phyloP scores from a whole-genome alignment of 31 red algal species.

The Asparagopsis taxiformis region DNA sequence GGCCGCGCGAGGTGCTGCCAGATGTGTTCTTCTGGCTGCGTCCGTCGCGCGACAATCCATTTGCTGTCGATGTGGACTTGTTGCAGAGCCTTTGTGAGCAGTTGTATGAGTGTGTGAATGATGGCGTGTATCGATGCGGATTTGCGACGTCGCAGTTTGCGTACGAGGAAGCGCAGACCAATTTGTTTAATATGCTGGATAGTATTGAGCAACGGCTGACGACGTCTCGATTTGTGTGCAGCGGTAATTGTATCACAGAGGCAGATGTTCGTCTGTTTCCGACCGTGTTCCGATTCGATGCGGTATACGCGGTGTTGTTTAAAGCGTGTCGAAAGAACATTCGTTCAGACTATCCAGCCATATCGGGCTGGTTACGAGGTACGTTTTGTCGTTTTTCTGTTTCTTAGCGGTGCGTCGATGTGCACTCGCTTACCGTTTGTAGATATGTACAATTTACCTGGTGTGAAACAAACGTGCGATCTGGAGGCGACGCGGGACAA shows the following conservation, averaged over 20 bases:
- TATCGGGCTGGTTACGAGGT: slow-evolving; percentile 78
- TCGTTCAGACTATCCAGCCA: slow-evolving; percentile 69
- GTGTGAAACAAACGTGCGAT: slow-evolving; percentile 70
- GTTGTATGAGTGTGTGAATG: slow-evolving; percentile 55
- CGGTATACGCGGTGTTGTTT: slow-evolving; percentile 75
- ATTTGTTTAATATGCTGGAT: slow-evolving; percentile 71
- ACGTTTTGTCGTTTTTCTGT: not conserved
- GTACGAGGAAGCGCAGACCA: slow-evolving; percentile 69
- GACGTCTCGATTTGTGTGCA: slow-evolving; percentile 53
- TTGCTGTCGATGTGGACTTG: slow-evolving; percentile 16
- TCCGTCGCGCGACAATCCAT: not conserved
- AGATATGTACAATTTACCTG: slow-evolving; percentile 76
- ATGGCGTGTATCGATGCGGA: slow-evolving; percentile 95
- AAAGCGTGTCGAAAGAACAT: slow-evolving; percentile 62
- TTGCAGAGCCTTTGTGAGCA: slow-evolving; percentile 29
- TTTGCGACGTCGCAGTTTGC: slow-evolving; percentile 89
- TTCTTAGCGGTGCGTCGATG: not conserved
- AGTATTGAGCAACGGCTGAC: slow-evolving; percentile 56
- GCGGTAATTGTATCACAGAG: slow-evolving; percentile 46
- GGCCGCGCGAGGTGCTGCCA: not conserved
- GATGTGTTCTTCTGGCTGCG: slow-evolving; percentile 25
- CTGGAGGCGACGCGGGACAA: slow-evolving; percentile 58
- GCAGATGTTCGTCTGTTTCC: slow-evolving; percentile 93
- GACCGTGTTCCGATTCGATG: slow-evolving; percentile 86
- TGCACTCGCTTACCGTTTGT: not conserved